Conservation (phyloP, 2,329 filamentous ascomycete species). For the Neofusicoccum cordaticola region DNA sequence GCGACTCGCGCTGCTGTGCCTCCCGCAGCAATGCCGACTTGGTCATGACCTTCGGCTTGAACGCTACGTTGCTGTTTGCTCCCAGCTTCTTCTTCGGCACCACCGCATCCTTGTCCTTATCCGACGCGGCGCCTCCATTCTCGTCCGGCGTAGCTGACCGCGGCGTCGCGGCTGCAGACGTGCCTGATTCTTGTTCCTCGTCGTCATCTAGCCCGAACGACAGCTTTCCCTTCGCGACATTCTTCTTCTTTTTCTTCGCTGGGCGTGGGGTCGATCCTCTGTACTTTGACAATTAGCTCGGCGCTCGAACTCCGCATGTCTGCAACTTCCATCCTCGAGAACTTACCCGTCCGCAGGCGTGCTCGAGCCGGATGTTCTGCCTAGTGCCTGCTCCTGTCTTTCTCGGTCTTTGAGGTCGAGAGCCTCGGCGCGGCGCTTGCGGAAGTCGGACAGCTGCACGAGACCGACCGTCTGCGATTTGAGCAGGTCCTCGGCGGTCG, state of each 20-base stretch:
- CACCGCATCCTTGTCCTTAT: conserved; percentile 32
- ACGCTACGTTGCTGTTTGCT: conserved; percentile 58
- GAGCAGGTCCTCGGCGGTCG: conserved; percentile 75
- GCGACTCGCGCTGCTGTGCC: conserved; percentile 69
- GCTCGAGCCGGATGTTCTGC: conserved; percentile 47
- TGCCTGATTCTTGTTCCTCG: conserved; percentile 53
- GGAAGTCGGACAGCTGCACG: conserved; percentile 87
- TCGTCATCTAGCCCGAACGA: conserved; percentile 68
- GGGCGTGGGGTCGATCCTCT: conserved; percentile 53
- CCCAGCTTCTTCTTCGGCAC: conserved; percentile 54
- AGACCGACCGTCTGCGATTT: conserved; percentile 88
- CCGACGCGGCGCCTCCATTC: conserved; percentile 18
- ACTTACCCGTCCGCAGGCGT: conserved; percentile 62
- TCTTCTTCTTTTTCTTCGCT: conserved; percentile 60
- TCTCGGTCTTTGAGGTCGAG: conserved; percentile 86
- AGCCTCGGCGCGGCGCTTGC: conserved; percentile 92
- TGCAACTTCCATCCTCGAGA: no score
- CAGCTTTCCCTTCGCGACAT: conserved; percentile 58
- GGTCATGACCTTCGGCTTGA: conserved; percentile 71
- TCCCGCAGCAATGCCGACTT: conserved; percentile 76
- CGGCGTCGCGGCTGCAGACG: conserved; percentile 35
- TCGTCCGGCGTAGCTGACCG: conserved; percentile 38
- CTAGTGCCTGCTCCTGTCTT: conserved; percentile 61
- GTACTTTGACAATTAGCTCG: conserved; percentile 55
- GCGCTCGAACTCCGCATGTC: background rate